Base-by-base conservation (phyloP, 805 yeast genomes). In the Zygotorulaspora chibaensis region DNA sequence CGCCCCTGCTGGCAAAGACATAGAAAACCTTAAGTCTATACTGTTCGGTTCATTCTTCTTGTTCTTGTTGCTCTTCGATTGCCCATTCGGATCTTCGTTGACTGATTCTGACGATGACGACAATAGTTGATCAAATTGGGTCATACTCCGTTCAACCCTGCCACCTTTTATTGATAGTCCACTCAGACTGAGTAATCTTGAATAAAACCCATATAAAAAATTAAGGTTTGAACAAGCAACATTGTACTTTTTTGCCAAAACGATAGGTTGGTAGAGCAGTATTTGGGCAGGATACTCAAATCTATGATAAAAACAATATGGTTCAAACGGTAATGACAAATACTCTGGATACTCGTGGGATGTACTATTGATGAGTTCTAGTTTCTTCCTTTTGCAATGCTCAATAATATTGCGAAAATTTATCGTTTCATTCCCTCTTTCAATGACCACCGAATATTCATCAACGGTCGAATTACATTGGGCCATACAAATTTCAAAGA, bases 221-320 rank as follows among this genome's bases (percentile, higher is more conserved):
- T 59, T 60, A 26, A 64, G 43, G 38, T 60, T 60, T 29, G 62
- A 52, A 28, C 53, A 54, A 12, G 51, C 40, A 4, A 54, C 48
- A 9, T 49, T 45, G 42, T 54, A 61, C 30, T 42, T 52, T 18
- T 53, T 55, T 2, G 63, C 65, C 25, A 65, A 40, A 4, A 47
- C 25, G 10, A 62, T 50, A 2, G 65, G 61, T 43, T 63, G 68
- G 15, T 55, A 50, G 10, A 65, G 46, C 25, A 65, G 43, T 7
- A 65, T 48, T 30, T 63, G 59, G 2, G 63, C 63, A 2, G 69
- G 69, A 49, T 53, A 63, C 41, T 61, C 67, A 30, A 62, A 54
- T 29, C 60, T 54, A 31, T 65, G 65, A 36, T 59, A 62, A 43
- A 63, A 65, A 45, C 66, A 65, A 45, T 65, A 65, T n/a, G 65